phyloP scores from a whole-genome alignment of 2,329 filamentous ascomycete genomes.

The Diaporthe sp. region DNA sequence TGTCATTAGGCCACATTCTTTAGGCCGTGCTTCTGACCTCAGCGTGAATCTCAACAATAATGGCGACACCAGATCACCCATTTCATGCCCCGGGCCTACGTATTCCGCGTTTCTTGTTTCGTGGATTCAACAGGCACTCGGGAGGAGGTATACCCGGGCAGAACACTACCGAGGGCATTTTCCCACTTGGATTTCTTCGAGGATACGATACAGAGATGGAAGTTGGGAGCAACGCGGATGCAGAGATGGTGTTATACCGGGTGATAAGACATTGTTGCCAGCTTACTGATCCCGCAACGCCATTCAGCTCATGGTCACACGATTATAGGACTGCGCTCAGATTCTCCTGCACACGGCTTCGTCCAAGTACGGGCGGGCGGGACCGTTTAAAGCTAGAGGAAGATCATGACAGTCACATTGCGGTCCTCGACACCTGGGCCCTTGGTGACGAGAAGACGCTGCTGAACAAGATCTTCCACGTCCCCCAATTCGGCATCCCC shows the following conservation, averaged over 20 bases:
- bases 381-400: not conserved
- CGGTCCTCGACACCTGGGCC: constrained; percentile 7
- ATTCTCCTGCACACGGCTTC: not conserved
- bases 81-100: too few species aligned
- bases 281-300: not conserved
- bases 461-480: not conserved
- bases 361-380: not conserved
- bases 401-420: not conserved
- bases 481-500: not conserved
- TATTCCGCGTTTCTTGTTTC: not conserved
- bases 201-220: not conserved
- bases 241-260: not conserved
- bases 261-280: not conserved
- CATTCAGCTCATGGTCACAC: constrained; percentile 7
- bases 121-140: not conserved
- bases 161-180: not conserved
- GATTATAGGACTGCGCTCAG: not conserved
- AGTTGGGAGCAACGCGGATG: not conserved
- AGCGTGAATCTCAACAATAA: not conserved
- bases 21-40: not conserved
- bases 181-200: not conserved
- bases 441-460: not conserved
- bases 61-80: not conserved
- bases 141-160: not conserved
- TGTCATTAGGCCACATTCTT: too few species aligned